Conservation (phyloP, 495 filamentous ascomycete species). For the Xylaria castorea region DNA sequence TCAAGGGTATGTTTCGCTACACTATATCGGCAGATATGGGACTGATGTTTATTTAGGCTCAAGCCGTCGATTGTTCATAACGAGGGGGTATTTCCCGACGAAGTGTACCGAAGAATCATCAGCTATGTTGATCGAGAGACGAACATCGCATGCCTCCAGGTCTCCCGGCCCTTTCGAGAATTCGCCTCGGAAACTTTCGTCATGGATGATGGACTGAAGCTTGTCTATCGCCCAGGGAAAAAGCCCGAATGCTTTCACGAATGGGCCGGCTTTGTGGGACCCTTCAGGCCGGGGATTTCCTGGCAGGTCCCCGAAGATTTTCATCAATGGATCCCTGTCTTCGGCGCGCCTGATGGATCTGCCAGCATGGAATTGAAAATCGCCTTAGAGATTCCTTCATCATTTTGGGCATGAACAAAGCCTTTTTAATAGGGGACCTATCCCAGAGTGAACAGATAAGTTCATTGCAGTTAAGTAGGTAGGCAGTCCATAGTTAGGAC, state of each 20-base stretch:
- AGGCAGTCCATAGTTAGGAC: no score
- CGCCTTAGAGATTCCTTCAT: neutral
- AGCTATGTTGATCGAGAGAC: conserved; percentile 1
- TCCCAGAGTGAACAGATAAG: no score
- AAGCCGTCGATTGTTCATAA: neutral
- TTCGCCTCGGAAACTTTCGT: conserved; percentile 7
- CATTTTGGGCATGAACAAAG: no score
- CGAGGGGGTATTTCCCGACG: conserved; percentile 9
- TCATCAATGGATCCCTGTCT: neutral
- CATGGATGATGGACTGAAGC: neutral
- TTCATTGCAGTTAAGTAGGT: no score
- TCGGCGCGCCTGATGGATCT: neutral
- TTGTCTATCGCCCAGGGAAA: conserved; percentile 6
- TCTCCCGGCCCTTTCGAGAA: conserved; percentile 1
- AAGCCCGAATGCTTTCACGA: conserved; percentile 2
- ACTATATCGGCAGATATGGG: neutral
- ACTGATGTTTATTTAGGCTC: conserved; percentile 14
- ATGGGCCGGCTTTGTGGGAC: neutral
- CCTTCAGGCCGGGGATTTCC: neutral
- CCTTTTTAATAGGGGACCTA: no score
- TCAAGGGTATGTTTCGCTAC: conserved; percentile 4
- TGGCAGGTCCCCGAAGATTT: neutral
- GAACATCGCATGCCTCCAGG: conserved; percentile 10
- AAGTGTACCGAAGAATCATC: neutral
- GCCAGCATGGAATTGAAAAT: neutral